A percentile compares a stretch with the other conserved stretches of the same genome.
Evolutionary conservation across 1,284 basidiomycete genomes (phyloP).

Genomic region (Rhodotorula sp.): DNA sequence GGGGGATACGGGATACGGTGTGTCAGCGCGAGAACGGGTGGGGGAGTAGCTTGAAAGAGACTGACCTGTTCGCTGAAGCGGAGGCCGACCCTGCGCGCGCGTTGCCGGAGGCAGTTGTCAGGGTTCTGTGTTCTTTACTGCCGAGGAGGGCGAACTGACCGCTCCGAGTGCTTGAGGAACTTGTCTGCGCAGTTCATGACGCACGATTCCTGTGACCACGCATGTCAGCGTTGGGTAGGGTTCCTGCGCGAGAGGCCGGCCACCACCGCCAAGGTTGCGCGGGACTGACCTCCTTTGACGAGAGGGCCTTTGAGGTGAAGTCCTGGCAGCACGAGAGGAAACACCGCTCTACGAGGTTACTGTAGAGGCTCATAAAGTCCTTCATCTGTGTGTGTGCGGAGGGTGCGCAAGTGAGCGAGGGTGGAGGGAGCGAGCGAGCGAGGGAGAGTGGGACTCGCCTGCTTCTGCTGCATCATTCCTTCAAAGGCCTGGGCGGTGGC

Average conservation of each 20-base stretch:
- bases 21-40: neutral
- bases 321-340: slow-evolving; percentile 95
- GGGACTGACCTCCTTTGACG: slow-evolving; percentile 78
- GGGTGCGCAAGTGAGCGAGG: neutral
- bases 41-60: neutral
- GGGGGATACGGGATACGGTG: neutral
- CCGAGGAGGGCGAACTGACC: slow-evolving; percentile 4
- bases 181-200: slow-evolving; percentile 74
- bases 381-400: slow-evolving; percentile 79
- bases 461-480: slow-evolving; percentile 82
- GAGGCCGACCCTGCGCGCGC: slow-evolving; percentile 13
- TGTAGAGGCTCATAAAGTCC: slow-evolving; percentile 95
- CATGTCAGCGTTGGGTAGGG: no score
- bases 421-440: neutral
- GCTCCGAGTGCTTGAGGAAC: slow-evolving; percentile 94
- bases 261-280: no score
- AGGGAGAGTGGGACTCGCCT: slow-evolving; percentile 57
- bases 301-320: slow-evolving; percentile 91
- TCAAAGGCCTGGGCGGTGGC: slow-evolving; percentile 44
- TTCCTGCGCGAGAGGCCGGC: neutral
- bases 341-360: slow-evolving; percentile 92
- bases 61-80: slow-evolving; percentile 21
- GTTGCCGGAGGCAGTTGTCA: neutral
- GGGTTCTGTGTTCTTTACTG: neutral
- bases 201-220: slow-evolving; percentile 55